A percentile compares a stretch with the other conserved stretches of the same genome.
Conservation (phyloP, 805 yeast genomes). For the Sporopachydermia lactativora region DNA sequence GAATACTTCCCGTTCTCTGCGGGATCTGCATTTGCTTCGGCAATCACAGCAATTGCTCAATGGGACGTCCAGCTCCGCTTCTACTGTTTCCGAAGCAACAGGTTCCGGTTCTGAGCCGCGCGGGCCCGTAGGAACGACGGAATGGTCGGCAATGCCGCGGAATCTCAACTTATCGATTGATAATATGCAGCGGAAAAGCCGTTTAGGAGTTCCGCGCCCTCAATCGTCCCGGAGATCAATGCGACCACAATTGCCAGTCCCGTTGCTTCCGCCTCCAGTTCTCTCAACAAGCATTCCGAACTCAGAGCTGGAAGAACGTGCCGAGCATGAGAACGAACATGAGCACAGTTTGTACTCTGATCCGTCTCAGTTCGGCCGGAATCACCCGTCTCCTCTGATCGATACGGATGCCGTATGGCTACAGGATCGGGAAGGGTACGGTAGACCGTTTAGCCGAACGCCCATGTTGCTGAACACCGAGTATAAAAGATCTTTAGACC, state of each 20-base stretch:
- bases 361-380: too few species aligned
- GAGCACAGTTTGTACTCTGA: neutral
- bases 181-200: neutral
- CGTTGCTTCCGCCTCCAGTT: neutral
- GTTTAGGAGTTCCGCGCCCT: too few species aligned
- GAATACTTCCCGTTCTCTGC: neutral
- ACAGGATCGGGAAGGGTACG: neutral
- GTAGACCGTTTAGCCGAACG: neutral
- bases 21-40: neutral
- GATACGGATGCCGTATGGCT: neutral
- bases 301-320: neutral
- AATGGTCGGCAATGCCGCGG: neutral
- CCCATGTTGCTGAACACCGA: neutral
- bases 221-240: neutral
- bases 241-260: neutral
- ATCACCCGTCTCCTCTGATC: neutral
- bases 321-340: neutral
- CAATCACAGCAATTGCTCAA: neutral
- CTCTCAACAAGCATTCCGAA: neutral
- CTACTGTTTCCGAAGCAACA: neutral
- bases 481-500: neutral
- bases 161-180: neutral
- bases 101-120: neutral
- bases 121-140: too few species aligned
- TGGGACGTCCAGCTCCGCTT: neutral